These are phyloP conservation scores for Tolypocladium album DNA, from an alignment of 2,329 filamentous ascomycete genomes.

Conservation along the genomic window DNA sequence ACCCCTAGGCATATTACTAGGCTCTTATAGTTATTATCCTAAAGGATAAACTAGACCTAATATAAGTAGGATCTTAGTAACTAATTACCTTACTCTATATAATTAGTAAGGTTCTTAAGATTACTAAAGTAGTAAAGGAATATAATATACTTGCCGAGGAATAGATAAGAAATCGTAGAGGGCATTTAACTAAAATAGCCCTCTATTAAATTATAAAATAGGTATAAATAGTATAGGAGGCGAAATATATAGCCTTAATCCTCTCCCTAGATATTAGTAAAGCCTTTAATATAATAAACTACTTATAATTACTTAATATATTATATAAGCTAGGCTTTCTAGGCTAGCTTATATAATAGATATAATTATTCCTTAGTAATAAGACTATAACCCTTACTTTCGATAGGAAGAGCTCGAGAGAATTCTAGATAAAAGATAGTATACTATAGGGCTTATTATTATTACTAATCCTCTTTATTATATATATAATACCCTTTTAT, in stretches of 20 bases:
- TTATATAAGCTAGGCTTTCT: neutral
- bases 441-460: no score
- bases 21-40: no score
- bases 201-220: neutral
- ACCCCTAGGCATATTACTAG: neutral
- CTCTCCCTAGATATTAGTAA: neutral
- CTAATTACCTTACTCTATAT: neutral
- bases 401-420: no score
- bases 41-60: no score
- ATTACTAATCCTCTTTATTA: no score
- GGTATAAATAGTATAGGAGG: neutral
- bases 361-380: neutral
- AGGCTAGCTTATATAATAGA: neutral
- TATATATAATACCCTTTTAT: no score
- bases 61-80: neutral
- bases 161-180: neutral
- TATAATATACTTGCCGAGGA: neutral
- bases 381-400: no score
- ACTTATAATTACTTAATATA: neutral
- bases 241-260: neutral
- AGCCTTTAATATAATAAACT: neutral
- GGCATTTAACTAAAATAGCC: neutral
- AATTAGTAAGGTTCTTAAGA: neutral
- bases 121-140: neutral
- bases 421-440: no score